These are phyloP conservation scores for Solanum sitiens DNA, from an alignment of 257 asterid species.

Conservation along the genomic window DNA sequence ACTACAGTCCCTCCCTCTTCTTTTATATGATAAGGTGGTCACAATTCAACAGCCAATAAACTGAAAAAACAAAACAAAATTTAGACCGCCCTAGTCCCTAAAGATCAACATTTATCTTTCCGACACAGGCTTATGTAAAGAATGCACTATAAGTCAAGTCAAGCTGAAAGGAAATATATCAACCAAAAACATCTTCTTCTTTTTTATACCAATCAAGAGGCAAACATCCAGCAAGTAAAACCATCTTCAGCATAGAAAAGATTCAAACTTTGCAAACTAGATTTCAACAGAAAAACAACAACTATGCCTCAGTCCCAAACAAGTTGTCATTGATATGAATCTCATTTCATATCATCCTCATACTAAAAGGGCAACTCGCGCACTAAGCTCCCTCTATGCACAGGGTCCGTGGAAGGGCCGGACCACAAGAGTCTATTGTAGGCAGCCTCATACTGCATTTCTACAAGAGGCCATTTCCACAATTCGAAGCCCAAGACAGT, in stretches of 20 bases:
- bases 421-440: background rate
- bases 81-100: background rate
- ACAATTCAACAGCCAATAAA: background rate
- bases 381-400: background rate
- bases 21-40: background rate
- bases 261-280: background rate
- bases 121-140: background rate
- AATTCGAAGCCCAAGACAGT: background rate
- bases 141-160: background rate
- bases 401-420: background rate
- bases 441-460: background rate
- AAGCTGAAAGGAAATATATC: background rate
- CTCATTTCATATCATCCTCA: background rate
- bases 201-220: background rate
- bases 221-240: background rate
- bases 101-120: background rate
- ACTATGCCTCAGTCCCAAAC: background rate
- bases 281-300: background rate
- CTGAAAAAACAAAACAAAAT: background rate
- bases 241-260: background rate
- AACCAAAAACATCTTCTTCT: background rate
- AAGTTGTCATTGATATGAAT: background rate
- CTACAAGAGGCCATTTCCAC: background rate
- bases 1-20: background rate
- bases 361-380: background rate